Base-by-base conservation (phyloP, 1,284 basidiomycete species). In the Porodaedalea pini region DNA sequence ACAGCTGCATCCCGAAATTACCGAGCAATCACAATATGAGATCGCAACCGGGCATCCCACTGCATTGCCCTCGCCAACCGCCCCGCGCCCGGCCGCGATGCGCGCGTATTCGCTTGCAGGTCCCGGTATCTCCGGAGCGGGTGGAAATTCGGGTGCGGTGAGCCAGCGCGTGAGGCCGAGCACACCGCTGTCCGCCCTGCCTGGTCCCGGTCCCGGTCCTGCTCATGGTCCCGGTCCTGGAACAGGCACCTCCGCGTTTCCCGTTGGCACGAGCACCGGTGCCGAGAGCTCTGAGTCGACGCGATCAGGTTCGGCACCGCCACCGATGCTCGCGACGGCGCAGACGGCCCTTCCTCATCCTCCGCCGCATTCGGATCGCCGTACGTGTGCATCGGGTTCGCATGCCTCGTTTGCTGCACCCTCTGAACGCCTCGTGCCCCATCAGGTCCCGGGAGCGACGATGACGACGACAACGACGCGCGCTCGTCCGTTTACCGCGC, bases 1-100 rank as follows among this genome's bases (percentile, higher is more conserved):
- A 13, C 43, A 54, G 32, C 40, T 56, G 25, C 58, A 57, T 17
- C 54, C 58, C 37, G 58, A 59, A 17, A 31, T 52, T 36, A 23
- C 58, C 34, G 32, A 39, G 17, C 36, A 43, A 25, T 29, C 32
- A 13, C 48, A 34, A 27, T 45, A 57, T 19, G 48, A 51, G 11
- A 11, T 27, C 8, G 31, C 17, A 6, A 25, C 27, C 8, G 41
- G 41, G 4, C 4, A 54, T 50, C 13, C 27, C 6, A 13, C 47
- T 17, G 17, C 51, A 2, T 15, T 54, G 27, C 15, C 19, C 10
- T 55, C 52, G 1, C 41, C 52, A 17, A 31, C 47, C 8, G 27
- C 23, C 11, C 54, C 23, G 37, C 36, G 47, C 2, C 31, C 47
- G 13, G 19, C 44, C n/a, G 11, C 34, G 7, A 37, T 11, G 7